Conservation (phyloP, 2,329 filamentous ascomycete species). For the Trichoderma citrinoviride region DNA sequence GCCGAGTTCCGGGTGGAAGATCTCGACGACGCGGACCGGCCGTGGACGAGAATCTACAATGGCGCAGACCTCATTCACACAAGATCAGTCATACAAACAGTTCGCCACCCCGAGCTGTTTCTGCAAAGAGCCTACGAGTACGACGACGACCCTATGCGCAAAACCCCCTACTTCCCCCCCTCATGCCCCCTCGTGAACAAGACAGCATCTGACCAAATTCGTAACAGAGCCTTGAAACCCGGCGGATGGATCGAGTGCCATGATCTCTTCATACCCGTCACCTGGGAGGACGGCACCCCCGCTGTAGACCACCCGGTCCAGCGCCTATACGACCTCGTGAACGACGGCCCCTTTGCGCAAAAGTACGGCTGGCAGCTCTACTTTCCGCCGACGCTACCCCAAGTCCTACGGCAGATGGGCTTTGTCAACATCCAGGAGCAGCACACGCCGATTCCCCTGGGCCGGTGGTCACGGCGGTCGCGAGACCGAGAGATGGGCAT, state of each 20-base stretch:
- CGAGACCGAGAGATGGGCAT: conserved; percentile 39
- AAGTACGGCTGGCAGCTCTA: conserved; percentile 38
- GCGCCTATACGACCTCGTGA: conserved; percentile 35
- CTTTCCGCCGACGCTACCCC: conserved; percentile 31
- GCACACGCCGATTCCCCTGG: conserved; percentile 36
- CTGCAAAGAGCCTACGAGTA: conserved; percentile 48
- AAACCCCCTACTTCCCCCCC: not conserved
- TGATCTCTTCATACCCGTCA: conserved; percentile 35
- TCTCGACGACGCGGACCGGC: conserved; percentile 37
- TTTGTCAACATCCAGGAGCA: conserved; percentile 36
- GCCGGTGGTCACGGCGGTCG: conserved; percentile 39
- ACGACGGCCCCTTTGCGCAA: conserved; percentile 33
- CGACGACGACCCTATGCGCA: not conserved
- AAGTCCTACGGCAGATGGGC: conserved; percentile 33
- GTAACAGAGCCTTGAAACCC: conserved; percentile 35
- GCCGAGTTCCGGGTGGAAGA: conserved; percentile 48
- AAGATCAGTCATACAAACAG: conserved; percentile 49
- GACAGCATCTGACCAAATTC: conserved; percentile 17
- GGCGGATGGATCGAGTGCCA: conserved; percentile 44
- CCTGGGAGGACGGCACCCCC: conserved; percentile 35
- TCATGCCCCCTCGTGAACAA: not conserved
- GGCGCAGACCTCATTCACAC: conserved; percentile 54
- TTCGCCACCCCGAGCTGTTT: conserved; percentile 50
- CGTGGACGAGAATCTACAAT: conserved; percentile 37
- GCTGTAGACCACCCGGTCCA: conserved; percentile 34